These are phyloP conservation scores for Geotrichum klebahnii DNA, from an alignment of 1,139 yeast species.

Conservation along the genomic window DNA sequence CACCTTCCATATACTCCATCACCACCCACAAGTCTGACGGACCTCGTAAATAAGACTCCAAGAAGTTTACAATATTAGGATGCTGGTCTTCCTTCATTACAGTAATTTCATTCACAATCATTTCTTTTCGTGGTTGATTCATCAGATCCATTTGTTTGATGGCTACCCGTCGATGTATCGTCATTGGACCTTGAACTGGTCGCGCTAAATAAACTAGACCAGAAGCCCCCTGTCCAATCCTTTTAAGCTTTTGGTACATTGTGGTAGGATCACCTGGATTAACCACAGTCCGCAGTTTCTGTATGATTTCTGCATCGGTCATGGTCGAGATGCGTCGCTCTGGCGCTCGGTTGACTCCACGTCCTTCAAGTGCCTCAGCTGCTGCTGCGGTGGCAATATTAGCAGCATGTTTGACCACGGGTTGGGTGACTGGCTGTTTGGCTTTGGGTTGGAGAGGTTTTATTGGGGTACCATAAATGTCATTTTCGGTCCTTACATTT, in stretches of 20 bases:
- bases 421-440: background rate
- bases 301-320: slow-evolving; percentile 82
- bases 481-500: slow-evolving; percentile 5
- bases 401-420: background rate
- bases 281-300: slow-evolving; percentile 78
- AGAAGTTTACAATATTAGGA: slow-evolving; percentile 84
- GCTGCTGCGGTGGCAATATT: slow-evolving; percentile 32
- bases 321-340: slow-evolving; percentile 66
- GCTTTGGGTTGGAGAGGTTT: slow-evolving; percentile 24
- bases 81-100: slow-evolving; percentile 93
- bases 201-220: slow-evolving; percentile 93
- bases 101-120: slow-evolving; percentile 85
- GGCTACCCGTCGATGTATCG: slow-evolving; percentile 48
- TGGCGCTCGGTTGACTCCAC: slow-evolving; percentile 27
- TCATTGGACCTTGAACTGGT: slow-evolving; percentile 44
- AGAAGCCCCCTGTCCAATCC: slow-evolving; percentile 99
- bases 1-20: slow-evolving; percentile 94
- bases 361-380: slow-evolving; percentile 32
- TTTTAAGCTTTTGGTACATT: slow-evolving; percentile 78
- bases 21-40: slow-evolving; percentile 74
- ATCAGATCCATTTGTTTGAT: slow-evolving; percentile 92
- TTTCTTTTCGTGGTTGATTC: slow-evolving; percentile 91
- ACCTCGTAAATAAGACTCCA: slow-evolving; percentile 69
- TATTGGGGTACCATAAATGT: slow-evolving; percentile 21
- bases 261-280: slow-evolving; percentile 79